Evolutionary conservation across 192 early-diverging fungal genomes (phyloP).

Genomic region (Coemansia biformis): DNA sequence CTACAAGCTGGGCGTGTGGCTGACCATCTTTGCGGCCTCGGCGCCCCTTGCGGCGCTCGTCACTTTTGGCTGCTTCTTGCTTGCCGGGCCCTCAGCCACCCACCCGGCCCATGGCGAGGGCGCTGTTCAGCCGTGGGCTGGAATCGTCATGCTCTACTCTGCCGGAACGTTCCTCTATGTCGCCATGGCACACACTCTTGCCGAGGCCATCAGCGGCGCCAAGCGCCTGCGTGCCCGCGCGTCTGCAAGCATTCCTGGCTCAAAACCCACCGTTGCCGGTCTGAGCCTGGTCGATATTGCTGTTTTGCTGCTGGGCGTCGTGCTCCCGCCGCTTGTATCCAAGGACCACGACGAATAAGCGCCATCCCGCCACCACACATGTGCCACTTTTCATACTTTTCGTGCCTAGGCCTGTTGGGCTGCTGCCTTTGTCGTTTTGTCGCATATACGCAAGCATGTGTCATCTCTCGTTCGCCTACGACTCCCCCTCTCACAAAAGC

Average conservation of each 20-base stretch:
- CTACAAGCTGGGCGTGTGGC: conserved; percentile 64
- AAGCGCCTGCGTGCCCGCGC: conserved; percentile 20
- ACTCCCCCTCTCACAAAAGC: too few species aligned
- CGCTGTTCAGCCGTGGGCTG: conserved; percentile 74
- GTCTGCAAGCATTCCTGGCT: background rate
- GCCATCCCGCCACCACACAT: too few species aligned
- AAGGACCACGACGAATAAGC: conserved; percentile 41
- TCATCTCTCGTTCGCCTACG: too few species aligned
- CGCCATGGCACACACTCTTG: conserved; percentile 76
- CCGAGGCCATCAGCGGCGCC: conserved; percentile 56
- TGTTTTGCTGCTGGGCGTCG: conserved; percentile 51
- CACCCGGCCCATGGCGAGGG: conserved; percentile 39
- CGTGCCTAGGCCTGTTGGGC: too few species aligned
- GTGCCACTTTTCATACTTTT: too few species aligned
- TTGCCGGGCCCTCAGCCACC: conserved; percentile 5
- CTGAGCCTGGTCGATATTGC: conserved; percentile 43
- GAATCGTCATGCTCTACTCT: conserved; percentile 71
- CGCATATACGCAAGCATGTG: too few species aligned
- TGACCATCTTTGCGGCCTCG: conserved; percentile 73
- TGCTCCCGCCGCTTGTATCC: conserved; percentile 49
- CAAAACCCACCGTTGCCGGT: conserved; percentile 9
- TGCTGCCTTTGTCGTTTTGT: too few species aligned
- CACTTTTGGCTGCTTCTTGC: conserved; percentile 41
- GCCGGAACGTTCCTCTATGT: conserved; percentile 91
- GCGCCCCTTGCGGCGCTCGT: conserved; percentile 78